Base-by-base conservation (phyloP, 2,329 filamentous ascomycete genomes). In the Neurospora sp. region DNA sequence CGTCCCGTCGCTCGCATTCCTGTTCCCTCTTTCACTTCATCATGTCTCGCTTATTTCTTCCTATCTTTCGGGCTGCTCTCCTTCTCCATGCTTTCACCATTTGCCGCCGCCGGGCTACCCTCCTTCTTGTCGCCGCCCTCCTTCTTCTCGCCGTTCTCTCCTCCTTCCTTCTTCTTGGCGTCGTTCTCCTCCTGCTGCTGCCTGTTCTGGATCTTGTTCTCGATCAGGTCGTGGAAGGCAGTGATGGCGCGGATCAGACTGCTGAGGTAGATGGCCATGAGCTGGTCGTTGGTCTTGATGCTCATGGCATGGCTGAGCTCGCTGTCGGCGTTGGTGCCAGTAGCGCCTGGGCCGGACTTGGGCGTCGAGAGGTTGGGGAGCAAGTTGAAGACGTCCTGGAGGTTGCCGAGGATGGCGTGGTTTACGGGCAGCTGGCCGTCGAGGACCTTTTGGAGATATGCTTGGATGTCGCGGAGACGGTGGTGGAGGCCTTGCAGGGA, bases 121-220 rank as follows among this genome's bases (percentile, higher is more conserved):
- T 88, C 85, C 80, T 88, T 87, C 80, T 87, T 86, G 74, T 88
- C 85, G 73, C 87, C 85, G 40, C 79, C 79, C 72, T 88, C 85
- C 80, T 88, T 87, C 78, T 84, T 85, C 74, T 87, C 84, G 52
- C 78, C 84, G 68, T 75, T 74, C 77, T 91, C 91, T 67, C 85
- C 85, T 46, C 46, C 52, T 65, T 90, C 89, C 78, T 93, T 92
- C 83, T 92, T 92, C 77, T 91, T 88, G 66, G 85, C 87, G 76
- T 98, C 95, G 83, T 95, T 95, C 78, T 99, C 96, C 78, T 98
- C 96, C 78, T 96, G 92, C 80, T 96, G 92, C 82, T 98, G 94
- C 80, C 95, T 88, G 83, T 99, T 99, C 84, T 98, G 95, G 75
- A 98, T 97, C 87, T 99, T 99, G 85, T 99, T 99, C 85, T 99